Evolutionary conservation across 306 rosid species (phyloP).

Genomic region (Abrus pulchellus): DNA sequence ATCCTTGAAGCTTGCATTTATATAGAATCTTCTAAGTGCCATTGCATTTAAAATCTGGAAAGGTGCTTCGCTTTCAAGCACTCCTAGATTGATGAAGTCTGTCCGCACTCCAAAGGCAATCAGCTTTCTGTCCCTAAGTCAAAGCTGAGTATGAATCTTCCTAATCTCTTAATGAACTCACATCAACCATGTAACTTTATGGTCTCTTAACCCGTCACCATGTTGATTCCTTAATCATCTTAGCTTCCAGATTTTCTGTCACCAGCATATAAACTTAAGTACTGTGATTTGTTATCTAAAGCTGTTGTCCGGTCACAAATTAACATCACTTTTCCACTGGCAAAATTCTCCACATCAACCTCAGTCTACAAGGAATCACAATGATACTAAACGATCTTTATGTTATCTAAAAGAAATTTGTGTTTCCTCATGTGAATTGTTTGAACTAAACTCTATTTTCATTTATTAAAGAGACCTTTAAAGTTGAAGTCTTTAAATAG

Average conservation of each 20-base stretch:
- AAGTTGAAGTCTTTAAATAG: not conserved
- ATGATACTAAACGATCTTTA: conserved; percentile 3
- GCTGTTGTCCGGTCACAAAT: conserved; percentile 20
- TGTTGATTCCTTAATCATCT: conserved; percentile 42
- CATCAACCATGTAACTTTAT: conserved; percentile 36
- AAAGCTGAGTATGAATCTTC: conserved; percentile 26
- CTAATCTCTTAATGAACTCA: conserved; percentile 21
- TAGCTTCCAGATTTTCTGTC: conserved; percentile 11
- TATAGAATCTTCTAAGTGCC: conserved; percentile 45
- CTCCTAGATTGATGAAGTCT: conserved; percentile 43
- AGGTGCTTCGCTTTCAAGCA: conserved; percentile 44
- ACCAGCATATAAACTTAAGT: conserved; percentile 32
- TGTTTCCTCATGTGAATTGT: not conserved
- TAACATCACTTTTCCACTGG: conserved; percentile 5
- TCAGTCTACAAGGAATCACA: not conserved
- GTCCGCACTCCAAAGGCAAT: conserved; percentile 48
- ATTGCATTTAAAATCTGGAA: conserved; percentile 43
- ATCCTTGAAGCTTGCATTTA: conserved; percentile 27
- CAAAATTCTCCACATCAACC: not conserved
- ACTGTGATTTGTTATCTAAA: conserved; percentile 10
- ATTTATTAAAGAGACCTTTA: not conserved
- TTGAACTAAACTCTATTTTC: not conserved
- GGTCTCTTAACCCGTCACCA: conserved; percentile 25
- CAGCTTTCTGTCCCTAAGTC: conserved; percentile 55
- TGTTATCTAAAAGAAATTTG: not conserved